Evolutionary conservation across 164 flowering plant genomes (phyloP).

Genomic region (Umbellularia californica): DNA sequence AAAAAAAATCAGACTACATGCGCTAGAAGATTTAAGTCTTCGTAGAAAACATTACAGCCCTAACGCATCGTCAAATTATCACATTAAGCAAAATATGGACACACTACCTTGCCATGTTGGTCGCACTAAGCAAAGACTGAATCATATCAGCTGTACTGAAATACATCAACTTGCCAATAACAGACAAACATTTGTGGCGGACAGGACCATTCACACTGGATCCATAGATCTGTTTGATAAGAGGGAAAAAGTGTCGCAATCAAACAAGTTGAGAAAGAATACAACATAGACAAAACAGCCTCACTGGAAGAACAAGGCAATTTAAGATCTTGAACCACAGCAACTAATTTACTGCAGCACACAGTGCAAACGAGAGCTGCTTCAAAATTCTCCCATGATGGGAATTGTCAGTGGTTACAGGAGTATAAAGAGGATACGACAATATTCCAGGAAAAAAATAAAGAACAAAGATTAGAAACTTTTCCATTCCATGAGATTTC

Average conservation of each 20-base stretch:
- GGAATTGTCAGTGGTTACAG: neutral
- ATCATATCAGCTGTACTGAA: slow-evolving; percentile 92
- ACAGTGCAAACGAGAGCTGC: neutral
- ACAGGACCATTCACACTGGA: slow-evolving; percentile 97
- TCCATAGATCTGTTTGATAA: slow-evolving; percentile 72
- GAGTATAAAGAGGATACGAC: too few species aligned
- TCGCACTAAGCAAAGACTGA: slow-evolving; percentile 55
- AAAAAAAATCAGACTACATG: neutral
- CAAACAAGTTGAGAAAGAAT: neutral
- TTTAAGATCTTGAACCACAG: neutral
- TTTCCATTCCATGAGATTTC: neutral
- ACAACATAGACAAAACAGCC: neutral
- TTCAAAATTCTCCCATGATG: neutral
- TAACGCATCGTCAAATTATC: neutral
- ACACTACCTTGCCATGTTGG: slow-evolving; percentile 87
- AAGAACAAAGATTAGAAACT: neutral
- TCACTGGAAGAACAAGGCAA: too few species aligned
- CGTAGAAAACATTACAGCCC: neutral
- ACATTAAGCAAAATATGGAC: neutral
- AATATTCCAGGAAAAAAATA: neutral
- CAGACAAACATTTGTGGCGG: slow-evolving; percentile 94
- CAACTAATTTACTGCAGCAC: neutral
- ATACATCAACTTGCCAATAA: slow-evolving; percentile 93
- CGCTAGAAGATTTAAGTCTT: neutral
- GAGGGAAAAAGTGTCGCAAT: neutral